Conservation (phyloP, 179 eudicot species). For the Silene noctiflora region DNA sequence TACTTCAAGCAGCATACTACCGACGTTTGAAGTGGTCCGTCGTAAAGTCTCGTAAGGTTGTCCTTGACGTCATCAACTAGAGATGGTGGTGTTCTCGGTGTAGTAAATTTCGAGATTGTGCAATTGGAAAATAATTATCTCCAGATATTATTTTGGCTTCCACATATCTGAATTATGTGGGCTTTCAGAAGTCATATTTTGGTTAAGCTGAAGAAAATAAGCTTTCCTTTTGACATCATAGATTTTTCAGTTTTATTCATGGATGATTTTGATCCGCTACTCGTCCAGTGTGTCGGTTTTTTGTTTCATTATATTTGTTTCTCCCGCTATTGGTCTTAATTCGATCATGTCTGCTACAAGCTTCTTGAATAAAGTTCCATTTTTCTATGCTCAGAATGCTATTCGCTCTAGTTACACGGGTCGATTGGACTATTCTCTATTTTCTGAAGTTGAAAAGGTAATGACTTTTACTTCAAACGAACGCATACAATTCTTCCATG, state of each 20-base stretch:
- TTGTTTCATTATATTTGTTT: slow-evolving; percentile 3
- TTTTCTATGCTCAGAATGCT: neutral
- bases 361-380: slow-evolving; percentile 13
- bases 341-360: slow-evolving; percentile 9
- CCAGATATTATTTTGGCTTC: slow-evolving; percentile 27
- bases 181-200: slow-evolving; percentile 25
- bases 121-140: slow-evolving; percentile 29
- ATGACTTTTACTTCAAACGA: neutral
- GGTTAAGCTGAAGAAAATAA: slow-evolving; percentile 29
- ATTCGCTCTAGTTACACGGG: neutral
- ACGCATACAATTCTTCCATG: neutral
- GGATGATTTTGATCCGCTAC: slow-evolving; percentile 25
- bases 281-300: slow-evolving; percentile 7
- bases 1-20: slow-evolving; percentile 82
- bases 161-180: slow-evolving; percentile 27
- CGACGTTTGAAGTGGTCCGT: slow-evolving; percentile 86
- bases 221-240: slow-evolving; percentile 31
- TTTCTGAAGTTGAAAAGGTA: neutral
- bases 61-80: slow-evolving; percentile 81
- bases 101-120: slow-evolving; percentile 15
- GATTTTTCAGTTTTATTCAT: slow-evolving; percentile 19
- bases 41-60: slow-evolving; percentile 69
- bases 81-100: slow-evolving; percentile 1
- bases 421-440: neutral
- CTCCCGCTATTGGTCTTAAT: slow-evolving; percentile 3